A percentile compares a stretch with the other conserved stretches of the same genome.
These are phyloP conservation scores for Oidiodendron maius DNA, from an alignment of 495 filamentous ascomycete species.

Conservation along the genomic window DNA sequence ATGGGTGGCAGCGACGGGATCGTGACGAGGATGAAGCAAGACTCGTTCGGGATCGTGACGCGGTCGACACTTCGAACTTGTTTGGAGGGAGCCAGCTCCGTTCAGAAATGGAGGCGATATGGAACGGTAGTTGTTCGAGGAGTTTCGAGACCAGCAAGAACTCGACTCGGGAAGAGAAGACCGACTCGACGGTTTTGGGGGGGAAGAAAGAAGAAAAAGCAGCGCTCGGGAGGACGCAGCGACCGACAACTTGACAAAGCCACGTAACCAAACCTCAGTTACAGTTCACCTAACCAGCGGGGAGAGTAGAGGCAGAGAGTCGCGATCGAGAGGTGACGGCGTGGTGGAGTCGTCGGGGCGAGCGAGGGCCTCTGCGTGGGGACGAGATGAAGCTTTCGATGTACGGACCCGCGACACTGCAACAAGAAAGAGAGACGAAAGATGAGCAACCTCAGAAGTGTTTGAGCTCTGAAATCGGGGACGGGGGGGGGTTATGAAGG, in stretches of 20 bases:
- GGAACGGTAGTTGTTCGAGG: constrained; percentile 24
- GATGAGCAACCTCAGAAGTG: not conserved
- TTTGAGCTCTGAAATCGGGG: not conserved
- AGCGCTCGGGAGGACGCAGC: constrained; percentile 13
- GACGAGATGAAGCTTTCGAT: constrained; percentile 21
- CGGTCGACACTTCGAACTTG: constrained; percentile 1
- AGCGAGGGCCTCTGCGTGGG: constrained; percentile 5
- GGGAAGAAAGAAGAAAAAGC: constrained; percentile 17
- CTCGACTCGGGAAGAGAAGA: constrained; percentile 23
- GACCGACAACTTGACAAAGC: no score
- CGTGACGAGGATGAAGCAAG: constrained; percentile 18
- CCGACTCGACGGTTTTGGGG: constrained; percentile 16
- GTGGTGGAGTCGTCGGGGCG: not conserved
- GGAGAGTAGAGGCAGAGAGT: not conserved
- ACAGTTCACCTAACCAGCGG: constrained; percentile 1
- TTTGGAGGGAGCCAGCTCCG: constrained; percentile 25
- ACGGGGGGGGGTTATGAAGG: not conserved
- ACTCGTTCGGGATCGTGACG: constrained; percentile 17
- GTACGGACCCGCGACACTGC: constrained; percentile 18
- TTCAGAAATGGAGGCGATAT: constrained; percentile 16
- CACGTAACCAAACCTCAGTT: constrained; percentile 2
- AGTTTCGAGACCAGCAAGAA: constrained; percentile 28
- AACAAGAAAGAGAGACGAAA: constrained; percentile 24
- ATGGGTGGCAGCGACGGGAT: constrained; percentile 23
- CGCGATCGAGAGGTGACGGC: not conserved